Evolutionary conservation across 495 filamentous ascomycete species (phyloP), one percentile per base, ranked within the genome.

Genomic region (Pseudomonodictys pantanalensis): DNA sequence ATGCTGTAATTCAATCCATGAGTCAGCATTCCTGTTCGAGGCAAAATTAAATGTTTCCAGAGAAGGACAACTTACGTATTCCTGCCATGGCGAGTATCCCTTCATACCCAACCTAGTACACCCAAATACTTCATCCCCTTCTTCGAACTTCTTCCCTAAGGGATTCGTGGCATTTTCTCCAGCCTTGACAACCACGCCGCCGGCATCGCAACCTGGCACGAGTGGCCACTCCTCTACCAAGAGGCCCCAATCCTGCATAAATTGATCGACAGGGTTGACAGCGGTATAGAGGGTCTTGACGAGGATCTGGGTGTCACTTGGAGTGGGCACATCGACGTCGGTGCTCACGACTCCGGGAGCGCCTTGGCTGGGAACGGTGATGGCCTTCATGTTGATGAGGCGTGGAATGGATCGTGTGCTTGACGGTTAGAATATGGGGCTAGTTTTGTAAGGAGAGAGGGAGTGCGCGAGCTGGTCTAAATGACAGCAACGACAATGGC

Each of bases 61-160:
- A 26, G 38, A 52, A 1, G 26, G 17, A 26, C 18, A 20, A 50
- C 35, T 15, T 52, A 66, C 62, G 48, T 67, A 74, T 69, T 79
- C 77, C 53, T 78, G 77, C 52, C 76, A 79, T 10, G 77, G 71
- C 10, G 67, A 70, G 49, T 72, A 71, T 3, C 68, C 65, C 29
- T 68, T 69, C 8, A 52, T 48, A 9, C 77, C 77, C 1, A 80
- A 53, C 17, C 71, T 71, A 11, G 69, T 73, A 56, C 76, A 79
- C 4, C 76, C 76, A 59, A 69, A 77, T 12, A 77, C 58, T 22
- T 61, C 58, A 20, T 61, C 58, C 1, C 58, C 58, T 23, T 54
- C 50, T 22, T 61, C 55, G 58, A 61, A 55, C 4, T n/a, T 33
- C 18, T 18, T 22, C 8, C 58, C 50, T 11, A 61, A 39, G 5